A percentile compares a stretch with the other conserved stretches of the same genome.
phyloP scores from a whole-genome alignment of 306 rosid genomes.

The Vigna reflexopilosa region DNA sequence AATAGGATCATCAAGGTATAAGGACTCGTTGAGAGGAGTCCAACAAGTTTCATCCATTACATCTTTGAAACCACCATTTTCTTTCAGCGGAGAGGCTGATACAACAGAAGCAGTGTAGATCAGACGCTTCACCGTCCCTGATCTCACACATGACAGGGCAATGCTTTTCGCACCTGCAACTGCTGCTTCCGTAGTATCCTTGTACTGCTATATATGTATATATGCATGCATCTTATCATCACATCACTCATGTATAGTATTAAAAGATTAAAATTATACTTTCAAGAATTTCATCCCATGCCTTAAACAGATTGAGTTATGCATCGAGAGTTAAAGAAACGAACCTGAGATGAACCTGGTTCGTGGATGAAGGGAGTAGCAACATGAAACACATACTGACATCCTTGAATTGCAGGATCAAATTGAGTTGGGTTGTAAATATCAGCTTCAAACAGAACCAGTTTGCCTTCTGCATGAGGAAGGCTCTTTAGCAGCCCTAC shows the following conservation, averaged over 20 bases:
- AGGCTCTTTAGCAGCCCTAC: constrained; percentile 50
- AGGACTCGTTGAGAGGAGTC: constrained; percentile 54
- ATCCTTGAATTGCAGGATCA: constrained; percentile 47
- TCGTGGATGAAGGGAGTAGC: constrained; percentile 51
- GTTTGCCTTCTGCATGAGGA: constrained; percentile 42
- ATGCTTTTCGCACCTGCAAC: constrained; percentile 43
- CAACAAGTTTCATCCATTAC: constrained; percentile 56
- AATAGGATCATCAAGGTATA: not conserved
- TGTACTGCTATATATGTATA: constrained; percentile 44
- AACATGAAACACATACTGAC: constrained; percentile 59
- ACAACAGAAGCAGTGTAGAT: constrained; percentile 55
- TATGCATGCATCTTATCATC: too few species aligned
- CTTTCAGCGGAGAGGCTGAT: constrained; percentile 51
- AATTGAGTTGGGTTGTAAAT: constrained; percentile 50
- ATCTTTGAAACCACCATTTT: constrained; percentile 52
- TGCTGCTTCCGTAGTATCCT: constrained; percentile 50
- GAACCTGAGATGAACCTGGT: constrained; percentile 41
- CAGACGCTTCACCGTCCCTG: constrained; percentile 52
- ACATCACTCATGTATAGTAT: not conserved
- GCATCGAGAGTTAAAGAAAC: not conserved
- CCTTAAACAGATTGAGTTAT: not conserved
- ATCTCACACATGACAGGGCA: constrained; percentile 44
- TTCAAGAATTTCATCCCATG: too few species aligned
- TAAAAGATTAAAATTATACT: too few species aligned
- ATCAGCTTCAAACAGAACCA: constrained; percentile 55